A percentile compares a stretch with the other conserved stretches of the same genome.
These are phyloP conservation scores for Friedmanniomyces endolithicus DNA, from an alignment of 495 filamentous ascomycete species.

Conservation along the genomic window DNA sequence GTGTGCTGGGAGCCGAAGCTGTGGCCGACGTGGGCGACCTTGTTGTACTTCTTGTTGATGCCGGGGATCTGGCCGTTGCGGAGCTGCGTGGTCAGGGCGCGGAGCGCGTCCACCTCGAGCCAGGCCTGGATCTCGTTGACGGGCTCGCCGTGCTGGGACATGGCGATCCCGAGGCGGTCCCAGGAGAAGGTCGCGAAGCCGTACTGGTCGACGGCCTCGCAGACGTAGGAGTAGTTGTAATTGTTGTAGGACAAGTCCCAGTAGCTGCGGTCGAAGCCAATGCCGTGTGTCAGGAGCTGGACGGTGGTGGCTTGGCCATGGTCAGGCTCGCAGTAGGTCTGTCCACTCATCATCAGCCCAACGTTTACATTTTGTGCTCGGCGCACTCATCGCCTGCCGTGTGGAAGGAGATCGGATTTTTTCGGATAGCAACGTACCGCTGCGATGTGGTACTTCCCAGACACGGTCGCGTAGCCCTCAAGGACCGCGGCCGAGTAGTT, in stretches of 20 bases:
- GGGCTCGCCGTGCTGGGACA: constrained; percentile 43
- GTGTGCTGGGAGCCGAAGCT: constrained; percentile 38
- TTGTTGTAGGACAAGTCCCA: constrained; percentile 45
- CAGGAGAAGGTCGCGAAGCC: constrained; percentile 43
- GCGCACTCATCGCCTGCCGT: too few relatives aligned
- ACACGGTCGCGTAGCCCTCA: constrained; percentile 29
- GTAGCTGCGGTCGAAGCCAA: constrained; percentile 49
- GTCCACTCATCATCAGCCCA: background rate
- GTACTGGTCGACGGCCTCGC: constrained; percentile 39
- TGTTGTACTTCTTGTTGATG: constrained; percentile 28
- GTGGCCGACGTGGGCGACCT: constrained; percentile 48
- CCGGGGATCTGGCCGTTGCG: constrained; percentile 28
- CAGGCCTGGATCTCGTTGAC: constrained; percentile 41
- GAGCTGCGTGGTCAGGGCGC: constrained; percentile 36
- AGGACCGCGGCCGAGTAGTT: constrained; percentile 30
- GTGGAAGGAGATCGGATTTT: too few relatives aligned
- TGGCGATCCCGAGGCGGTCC: constrained; percentile 48
- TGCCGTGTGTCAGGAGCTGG: constrained; percentile 50
- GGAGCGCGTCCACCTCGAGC: constrained; percentile 41
- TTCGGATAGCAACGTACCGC: constrained; percentile 12
- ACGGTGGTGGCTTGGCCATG: constrained; percentile 29
- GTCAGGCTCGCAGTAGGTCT: constrained; percentile 36
- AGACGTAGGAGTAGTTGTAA: constrained; percentile 45
- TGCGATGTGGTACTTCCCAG: constrained; percentile 37
- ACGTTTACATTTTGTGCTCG: background rate